Conservation (phyloP, 2,329 filamentous ascomycete species). For the Beauveria medogensis region DNA sequence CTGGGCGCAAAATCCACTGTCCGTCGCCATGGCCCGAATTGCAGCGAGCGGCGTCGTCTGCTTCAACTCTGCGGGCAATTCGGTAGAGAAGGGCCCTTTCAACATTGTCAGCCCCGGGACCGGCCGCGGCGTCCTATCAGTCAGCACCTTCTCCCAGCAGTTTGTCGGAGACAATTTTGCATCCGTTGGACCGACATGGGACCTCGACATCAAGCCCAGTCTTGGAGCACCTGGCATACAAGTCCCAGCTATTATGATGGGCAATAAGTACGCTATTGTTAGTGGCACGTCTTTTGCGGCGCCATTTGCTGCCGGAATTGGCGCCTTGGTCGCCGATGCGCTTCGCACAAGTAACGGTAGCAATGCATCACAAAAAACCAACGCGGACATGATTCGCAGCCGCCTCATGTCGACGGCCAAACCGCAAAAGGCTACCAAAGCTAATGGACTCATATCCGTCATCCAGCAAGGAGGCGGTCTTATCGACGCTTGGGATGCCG, state of each 20-base stretch:
- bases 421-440: not conserved
- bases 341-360: not conserved
- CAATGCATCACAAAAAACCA: not conserved
- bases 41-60: conserved; percentile 45
- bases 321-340: not conserved
- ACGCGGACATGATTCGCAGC: not conserved
- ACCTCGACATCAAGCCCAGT: conserved; percentile 48
- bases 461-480: conserved; percentile 53
- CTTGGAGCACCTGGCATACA: conserved; percentile 46
- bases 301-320: not conserved
- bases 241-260: not conserved
- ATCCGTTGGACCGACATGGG: conserved; percentile 54
- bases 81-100: conserved; percentile 48
- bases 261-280: not conserved
- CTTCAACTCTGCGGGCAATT: conserved; percentile 44
- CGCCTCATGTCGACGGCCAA: not conserved
- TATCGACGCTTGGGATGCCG: conserved; percentile 51
- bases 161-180: conserved; percentile 45
- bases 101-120: conserved; percentile 40
- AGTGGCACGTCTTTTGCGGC: not conserved
- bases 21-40: conserved; percentile 31
- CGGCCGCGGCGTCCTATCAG: conserved; percentile 19
- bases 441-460: conserved; percentile 17
- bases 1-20: not conserved
- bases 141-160: conserved; percentile 34